Base-by-base conservation (phyloP, 106 monocot species). In the Phalaenopsis aphrodite region DNA sequence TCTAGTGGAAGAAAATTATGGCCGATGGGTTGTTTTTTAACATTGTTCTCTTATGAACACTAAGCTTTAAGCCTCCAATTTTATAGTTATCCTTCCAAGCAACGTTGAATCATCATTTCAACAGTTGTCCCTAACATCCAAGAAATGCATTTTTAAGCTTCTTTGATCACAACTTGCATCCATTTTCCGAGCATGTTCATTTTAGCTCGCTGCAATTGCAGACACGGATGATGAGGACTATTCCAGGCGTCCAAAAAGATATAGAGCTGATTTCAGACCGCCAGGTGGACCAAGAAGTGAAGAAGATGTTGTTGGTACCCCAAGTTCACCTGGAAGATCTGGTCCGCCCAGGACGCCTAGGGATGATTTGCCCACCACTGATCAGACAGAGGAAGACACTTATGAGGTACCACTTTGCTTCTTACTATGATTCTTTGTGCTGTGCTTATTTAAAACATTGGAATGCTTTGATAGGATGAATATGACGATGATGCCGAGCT, bases 241-340 rank as follows among this genome's bases (percentile, higher is more conserved):
- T 77, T 81, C 79, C 72, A 91, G 99, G 78, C 91, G 87, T 49
- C 82, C 93, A 73, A 99, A 99, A 83, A 90, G 99, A 78, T 84
- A 83, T 61, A 89, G 91, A 84, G 93, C 95, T 86, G 87, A 88
- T 85, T 88, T 87, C 67, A 89, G 94, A 82, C 88, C 88, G 65
- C 86, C 89, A 72, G 76, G 79, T 77, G 92, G 88, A 72, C 84
- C 85, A 80, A 84, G 83, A 79, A 93, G 92, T 78, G 91, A 91
- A 75, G 93, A 92, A 72, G 94, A 95, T 82, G 86, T 78, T 72
- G 90, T 80, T 81, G 94, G 84, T 16, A 87, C 87, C 58, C 92
- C 86, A 79, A 95, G 99, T 85, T 93, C 99, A 64, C 99, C 99
- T 23, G 99, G 93, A 83, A 89, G 91, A 84, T 99, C 95, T 30